Evolutionary conservation across 495 filamentous ascomycete species (phyloP).

Genomic region (Penicilliopsis zonata): DNA sequence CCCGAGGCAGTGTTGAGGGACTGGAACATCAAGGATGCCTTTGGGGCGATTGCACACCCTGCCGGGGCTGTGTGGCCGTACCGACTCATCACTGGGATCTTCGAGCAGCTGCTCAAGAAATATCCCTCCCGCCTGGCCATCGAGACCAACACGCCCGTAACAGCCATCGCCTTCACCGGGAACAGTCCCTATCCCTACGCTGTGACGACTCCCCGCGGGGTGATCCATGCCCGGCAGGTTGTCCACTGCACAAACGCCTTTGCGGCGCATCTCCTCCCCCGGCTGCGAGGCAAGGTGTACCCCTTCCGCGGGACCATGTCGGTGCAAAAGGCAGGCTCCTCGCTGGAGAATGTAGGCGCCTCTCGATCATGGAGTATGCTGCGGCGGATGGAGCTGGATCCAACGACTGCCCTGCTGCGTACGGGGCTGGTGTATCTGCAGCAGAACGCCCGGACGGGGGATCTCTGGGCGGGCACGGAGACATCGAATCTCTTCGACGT

Average conservation of each 20-base stretch:
- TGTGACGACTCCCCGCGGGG: conserved; percentile 52
- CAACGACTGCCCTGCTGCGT: conserved; percentile 17
- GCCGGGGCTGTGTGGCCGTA: conserved; percentile 63
- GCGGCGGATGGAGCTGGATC: conserved; percentile 58
- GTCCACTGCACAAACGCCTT: conserved; percentile 74
- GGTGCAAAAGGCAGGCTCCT: conserved; percentile 44
- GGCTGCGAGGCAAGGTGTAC: conserved; percentile 57
- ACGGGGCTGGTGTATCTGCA: no score
- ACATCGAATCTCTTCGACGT: no score
- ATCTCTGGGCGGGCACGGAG: no score
- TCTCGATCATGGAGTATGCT: conserved; percentile 62
- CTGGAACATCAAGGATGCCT: conserved; percentile 25
- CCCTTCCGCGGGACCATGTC: conserved; percentile 64
- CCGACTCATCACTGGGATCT: conserved; percentile 56
- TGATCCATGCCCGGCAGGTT: conserved; percentile 42
- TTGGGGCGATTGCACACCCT: conserved; percentile 27
- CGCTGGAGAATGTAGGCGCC: conserved; percentile 19
- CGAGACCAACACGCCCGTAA: conserved; percentile 62
- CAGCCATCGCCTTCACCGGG: conserved; percentile 18
- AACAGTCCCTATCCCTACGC: conserved; percentile 9
- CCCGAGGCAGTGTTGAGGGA: conserved; percentile 9
- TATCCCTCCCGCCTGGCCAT: conserved; percentile 43
- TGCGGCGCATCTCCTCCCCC: conserved; percentile 58
- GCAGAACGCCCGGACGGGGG: no score
- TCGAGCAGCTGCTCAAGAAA: conserved; percentile 41